Conservation (phyloP, 352 stramenopile species). For the Pythium aristosporum region DNA sequence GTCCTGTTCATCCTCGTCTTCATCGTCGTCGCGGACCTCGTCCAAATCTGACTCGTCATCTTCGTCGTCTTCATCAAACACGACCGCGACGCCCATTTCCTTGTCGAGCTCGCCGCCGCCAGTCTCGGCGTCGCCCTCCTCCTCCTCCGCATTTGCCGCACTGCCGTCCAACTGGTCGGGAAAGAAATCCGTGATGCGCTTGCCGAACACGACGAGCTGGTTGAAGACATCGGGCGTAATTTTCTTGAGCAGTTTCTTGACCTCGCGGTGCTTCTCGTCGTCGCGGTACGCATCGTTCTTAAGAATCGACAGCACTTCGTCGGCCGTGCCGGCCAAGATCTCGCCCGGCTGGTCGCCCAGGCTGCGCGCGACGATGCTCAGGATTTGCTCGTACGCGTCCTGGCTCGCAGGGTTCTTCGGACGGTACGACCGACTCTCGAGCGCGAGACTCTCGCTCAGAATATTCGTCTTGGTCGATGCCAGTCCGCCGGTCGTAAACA, state of each 20-base stretch:
- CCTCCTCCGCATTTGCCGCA: slow-evolving; percentile 29
- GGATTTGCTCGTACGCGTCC: slow-evolving; percentile 89
- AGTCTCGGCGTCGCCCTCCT: slow-evolving; percentile 39
- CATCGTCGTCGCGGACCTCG: slow-evolving; percentile 75
- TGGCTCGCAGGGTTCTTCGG: slow-evolving; percentile 87
- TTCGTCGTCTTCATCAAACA: slow-evolving; percentile 98
- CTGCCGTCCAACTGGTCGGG: slow-evolving; percentile 26
- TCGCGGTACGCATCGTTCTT: slow-evolving; percentile 91
- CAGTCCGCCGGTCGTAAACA: slow-evolving; percentile 55
- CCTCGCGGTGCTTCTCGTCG: slow-evolving; percentile 79
- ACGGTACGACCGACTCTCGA: slow-evolving; percentile 83
- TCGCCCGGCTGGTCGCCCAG: slow-evolving; percentile 90
- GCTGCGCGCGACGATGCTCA: slow-evolving; percentile 70
- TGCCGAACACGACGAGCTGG: slow-evolving; percentile 81
- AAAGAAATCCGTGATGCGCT: slow-evolving; percentile 90
- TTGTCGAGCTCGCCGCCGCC: slow-evolving; percentile 90
- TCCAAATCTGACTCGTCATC: slow-evolving; percentile 93
- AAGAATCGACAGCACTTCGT: slow-evolving; percentile 92
- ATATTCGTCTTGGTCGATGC: slow-evolving; percentile 53
- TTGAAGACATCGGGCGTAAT: slow-evolving; percentile 71
- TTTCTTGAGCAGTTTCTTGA: slow-evolving; percentile 86
- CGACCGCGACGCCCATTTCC: slow-evolving; percentile 97
- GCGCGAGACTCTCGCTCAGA: slow-evolving; percentile 64
- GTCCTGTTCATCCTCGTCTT: slow-evolving; percentile 53
- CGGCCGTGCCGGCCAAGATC: slow-evolving; percentile 87